These are phyloP conservation scores for Phytophthora pluvialis DNA, from an alignment of 352 stramenopile species.

Conservation along the genomic window DNA sequence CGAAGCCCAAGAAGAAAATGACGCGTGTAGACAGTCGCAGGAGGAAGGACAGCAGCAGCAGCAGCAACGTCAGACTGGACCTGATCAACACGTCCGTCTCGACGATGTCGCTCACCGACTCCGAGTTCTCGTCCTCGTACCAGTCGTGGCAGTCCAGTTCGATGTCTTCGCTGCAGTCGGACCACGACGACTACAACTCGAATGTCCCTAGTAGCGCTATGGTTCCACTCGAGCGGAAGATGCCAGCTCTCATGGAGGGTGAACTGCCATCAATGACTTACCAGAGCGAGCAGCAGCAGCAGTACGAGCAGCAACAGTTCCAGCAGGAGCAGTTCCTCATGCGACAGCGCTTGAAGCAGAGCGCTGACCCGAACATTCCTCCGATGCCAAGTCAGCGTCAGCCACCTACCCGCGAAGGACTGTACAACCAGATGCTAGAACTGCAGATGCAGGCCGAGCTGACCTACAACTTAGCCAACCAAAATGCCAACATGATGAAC, in stretches of 20 bases:
- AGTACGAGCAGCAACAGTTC: slow-evolving; percentile 45
- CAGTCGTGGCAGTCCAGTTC: slow-evolving; percentile 68
- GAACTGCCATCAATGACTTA: slow-evolving; percentile 28
- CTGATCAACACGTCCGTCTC: slow-evolving; percentile 38
- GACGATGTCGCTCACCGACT: slow-evolving; percentile 54
- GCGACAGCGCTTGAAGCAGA: slow-evolving; percentile 40
- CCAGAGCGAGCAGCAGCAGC: slow-evolving; percentile 40
- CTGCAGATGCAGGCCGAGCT: slow-evolving; percentile 71
- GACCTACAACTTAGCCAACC: slow-evolving; percentile 76
- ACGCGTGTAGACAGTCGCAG: slow-evolving; percentile 24
- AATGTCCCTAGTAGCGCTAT: slow-evolving; percentile 26
- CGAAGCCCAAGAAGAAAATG: slow-evolving; percentile 34
- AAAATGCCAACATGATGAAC: slow-evolving; percentile 71
- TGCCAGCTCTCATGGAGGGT: slow-evolving; percentile 49
- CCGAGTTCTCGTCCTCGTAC: slow-evolving; percentile 64
- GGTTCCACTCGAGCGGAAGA: slow-evolving; percentile 46
- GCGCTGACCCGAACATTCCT: slow-evolving; percentile 11
- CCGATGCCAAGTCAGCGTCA: slow-evolving; percentile 18
- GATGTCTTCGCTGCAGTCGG: slow-evolving; percentile 57
- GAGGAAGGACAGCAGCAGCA: slow-evolving; percentile 39
- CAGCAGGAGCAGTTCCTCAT: slow-evolving; percentile 42
- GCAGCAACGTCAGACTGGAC: slow-evolving; percentile 24
- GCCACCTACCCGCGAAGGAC: slow-evolving; percentile 43
- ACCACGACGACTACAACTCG: slow-evolving; percentile 49
- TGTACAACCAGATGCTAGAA: slow-evolving; percentile 85